phyloP scores from a whole-genome alignment of 495 filamentous ascomycete species.

The Oleoguttula mirabilis region DNA sequence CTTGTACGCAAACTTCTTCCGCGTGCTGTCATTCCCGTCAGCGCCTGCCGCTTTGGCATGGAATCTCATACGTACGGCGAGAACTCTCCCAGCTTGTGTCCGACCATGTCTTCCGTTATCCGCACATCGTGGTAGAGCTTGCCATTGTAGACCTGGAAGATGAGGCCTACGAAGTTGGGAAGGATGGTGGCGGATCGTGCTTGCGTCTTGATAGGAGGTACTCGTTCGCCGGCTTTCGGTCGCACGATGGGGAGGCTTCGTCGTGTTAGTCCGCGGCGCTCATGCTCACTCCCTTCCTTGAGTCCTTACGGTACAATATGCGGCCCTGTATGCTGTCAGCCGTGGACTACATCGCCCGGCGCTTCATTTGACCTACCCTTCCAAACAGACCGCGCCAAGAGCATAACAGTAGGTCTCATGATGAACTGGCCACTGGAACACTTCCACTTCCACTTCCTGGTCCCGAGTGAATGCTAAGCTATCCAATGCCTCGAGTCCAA shows the following conservation, averaged over 20 bases:
- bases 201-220: slow-evolving; percentile 71
- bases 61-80: slow-evolving; percentile 52
- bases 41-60: neutral
- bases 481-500: no score
- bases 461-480: no score
- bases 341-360: neutral
- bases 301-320: slow-evolving; percentile 60
- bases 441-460: no score
- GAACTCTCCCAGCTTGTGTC: slow-evolving; percentile 94
- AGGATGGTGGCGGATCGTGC: slow-evolving; percentile 87
- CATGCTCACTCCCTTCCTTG: neutral
- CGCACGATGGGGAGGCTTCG: slow-evolving; percentile 50
- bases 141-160: slow-evolving; percentile 90
- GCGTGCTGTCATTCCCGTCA: slow-evolving; percentile 47
- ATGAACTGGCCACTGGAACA: no score
- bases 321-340: slow-evolving; percentile 49
- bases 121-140: slow-evolving; percentile 80
- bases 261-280: slow-evolving; percentile 6
- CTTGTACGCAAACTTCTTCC: slow-evolving; percentile 76
- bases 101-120: slow-evolving; percentile 97
- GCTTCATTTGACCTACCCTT: slow-evolving; percentile 53
- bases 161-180: slow-evolving; percentile 87
- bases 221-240: slow-evolving; percentile 48
- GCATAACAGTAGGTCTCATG: slow-evolving; percentile 51
- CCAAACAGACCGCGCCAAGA: slow-evolving; percentile 59